Evolutionary conservation across 805 yeast genomes (phyloP).

Genomic region (Ogataea polymorpha): DNA sequence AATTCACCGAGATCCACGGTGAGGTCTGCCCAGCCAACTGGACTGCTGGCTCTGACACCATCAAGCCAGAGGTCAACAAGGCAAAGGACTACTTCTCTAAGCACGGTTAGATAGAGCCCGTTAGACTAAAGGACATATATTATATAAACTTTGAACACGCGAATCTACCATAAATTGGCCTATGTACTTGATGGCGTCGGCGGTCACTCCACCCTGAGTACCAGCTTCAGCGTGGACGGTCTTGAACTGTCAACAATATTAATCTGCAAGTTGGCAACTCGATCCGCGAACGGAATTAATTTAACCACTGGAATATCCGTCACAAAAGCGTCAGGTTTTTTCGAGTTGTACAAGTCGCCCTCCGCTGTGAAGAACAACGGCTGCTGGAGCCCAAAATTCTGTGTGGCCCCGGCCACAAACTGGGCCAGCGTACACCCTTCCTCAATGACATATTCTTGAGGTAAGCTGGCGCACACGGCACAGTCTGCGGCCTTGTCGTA

Average conservation of each 20-base stretch:
- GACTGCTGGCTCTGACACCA: conserved; percentile 92
- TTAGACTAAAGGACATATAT: neutral
- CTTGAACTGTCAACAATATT: conserved; percentile 18
- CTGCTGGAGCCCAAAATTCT: conserved; percentile 11
- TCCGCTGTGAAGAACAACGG: conserved; percentile 22
- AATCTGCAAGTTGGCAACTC: conserved; percentile 11
- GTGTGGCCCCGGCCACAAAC: conserved; percentile 18
- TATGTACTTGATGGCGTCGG: neutral
- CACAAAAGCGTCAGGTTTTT: conserved; percentile 2
- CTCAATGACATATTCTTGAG: conserved; percentile 16
- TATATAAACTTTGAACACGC: neutral
- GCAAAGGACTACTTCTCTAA: conserved; percentile 77
- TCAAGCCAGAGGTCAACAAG: conserved; percentile 74
- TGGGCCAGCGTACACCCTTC: conserved; percentile 9
- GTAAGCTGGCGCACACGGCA: conserved; percentile 64
- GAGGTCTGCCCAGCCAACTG: conserved; percentile 99
- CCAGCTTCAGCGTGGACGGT: conserved; percentile 6
- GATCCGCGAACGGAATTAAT: conserved; percentile 17
- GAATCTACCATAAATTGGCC: neutral
- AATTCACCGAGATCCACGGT: conserved; percentile 98
- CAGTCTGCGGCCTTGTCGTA: conserved; percentile 63
- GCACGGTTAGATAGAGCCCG: conserved; percentile 26
- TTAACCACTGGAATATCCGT: conserved; percentile 5
- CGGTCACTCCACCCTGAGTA: neutral
- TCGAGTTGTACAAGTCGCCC: conserved; percentile 28